A percentile compares a stretch with the other conserved stretches of the same genome.
Evolutionary conservation across 208 protist genomes (phyloP).

Genomic region (Crithidia mellificae): DNA sequence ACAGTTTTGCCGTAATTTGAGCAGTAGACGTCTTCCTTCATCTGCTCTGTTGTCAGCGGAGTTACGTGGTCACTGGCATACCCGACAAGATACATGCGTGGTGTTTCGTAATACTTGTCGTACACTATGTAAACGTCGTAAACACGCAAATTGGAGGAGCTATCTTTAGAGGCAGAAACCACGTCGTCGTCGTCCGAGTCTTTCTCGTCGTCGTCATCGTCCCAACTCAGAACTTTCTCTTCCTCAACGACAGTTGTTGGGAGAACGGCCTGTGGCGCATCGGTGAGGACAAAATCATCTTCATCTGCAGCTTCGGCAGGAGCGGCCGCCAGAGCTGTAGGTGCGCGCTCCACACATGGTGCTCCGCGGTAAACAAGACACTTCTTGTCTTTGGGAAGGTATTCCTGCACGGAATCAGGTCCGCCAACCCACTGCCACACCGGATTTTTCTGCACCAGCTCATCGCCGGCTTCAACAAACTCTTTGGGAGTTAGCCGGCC

Average conservation of each 20-base stretch:
- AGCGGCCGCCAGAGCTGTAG: conserved; percentile 13
- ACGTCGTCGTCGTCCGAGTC: conserved; percentile 34
- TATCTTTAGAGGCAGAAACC: conserved; percentile 6
- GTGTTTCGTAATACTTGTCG: conserved; percentile 97
- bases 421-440: conserved; percentile 95
- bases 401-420: conserved; percentile 66
- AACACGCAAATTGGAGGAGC: conserved; percentile 47
- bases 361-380: conserved; percentile 91
- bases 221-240: conserved; percentile 61
- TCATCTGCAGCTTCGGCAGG: conserved; percentile 29
- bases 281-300: conserved; percentile 59
- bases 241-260: conserved; percentile 20
- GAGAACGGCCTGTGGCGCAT: conserved; percentile 11
- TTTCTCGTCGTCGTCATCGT: conserved; percentile 52
- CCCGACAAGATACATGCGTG: conserved; percentile 95
- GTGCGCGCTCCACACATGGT: conserved; percentile 50
- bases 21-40: conserved; percentile 97
- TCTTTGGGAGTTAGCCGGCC: conserved; percentile 76
- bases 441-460: conserved; percentile 94
- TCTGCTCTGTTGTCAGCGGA: conserved; percentile 85
- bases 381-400: conserved; percentile 96
- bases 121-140: conserved; percentile 98
- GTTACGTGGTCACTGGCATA: conserved; percentile 76
- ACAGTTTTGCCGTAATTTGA: conserved; percentile 97
- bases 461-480: conserved; percentile 96